Percentiles rank a stretch among this genome's conserved stretches.
Conservation (phyloP, 2,329 filamentous ascomycete species). For the Aspergillus sp. region DNA sequence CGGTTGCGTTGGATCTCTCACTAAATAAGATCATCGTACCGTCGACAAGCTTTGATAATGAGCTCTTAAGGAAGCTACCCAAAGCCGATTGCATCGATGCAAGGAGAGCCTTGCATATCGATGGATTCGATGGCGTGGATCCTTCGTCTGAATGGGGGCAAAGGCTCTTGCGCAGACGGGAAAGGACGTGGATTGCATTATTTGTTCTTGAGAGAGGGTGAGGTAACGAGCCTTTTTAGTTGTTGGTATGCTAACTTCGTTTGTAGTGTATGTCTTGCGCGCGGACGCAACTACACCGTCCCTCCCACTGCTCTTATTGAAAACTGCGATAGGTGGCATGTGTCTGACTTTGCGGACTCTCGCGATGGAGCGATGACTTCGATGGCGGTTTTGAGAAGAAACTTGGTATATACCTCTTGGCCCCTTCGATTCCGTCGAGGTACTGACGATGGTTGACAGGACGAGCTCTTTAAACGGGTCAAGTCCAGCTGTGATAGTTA, state of each 20-base stretch:
- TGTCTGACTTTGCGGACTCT: constrained; percentile 59
- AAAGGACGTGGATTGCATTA: constrained; percentile 68
- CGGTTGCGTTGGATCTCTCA: constrained; percentile 66
- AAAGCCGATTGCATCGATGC: constrained; percentile 68
- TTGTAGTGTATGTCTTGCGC: constrained; percentile 62
- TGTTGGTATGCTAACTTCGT: neutral
- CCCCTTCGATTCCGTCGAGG: neutral
- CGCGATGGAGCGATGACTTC: constrained; percentile 71
- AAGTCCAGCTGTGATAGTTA: constrained; percentile 38
- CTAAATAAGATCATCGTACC: constrained; percentile 67
- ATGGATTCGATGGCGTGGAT: constrained; percentile 65
- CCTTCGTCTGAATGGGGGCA: constrained; percentile 59
- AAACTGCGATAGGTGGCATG: constrained; percentile 68
- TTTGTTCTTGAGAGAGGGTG: constrained; percentile 70
- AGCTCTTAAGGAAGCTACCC: constrained; percentile 51
- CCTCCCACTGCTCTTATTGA: constrained; percentile 65
- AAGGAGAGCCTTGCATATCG: constrained; percentile 62
- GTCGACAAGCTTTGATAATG: constrained; percentile 47
- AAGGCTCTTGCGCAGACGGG: constrained; percentile 61
- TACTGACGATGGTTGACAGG: constrained; percentile 19
- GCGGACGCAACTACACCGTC: constrained; percentile 66
- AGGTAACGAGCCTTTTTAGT: neutral
- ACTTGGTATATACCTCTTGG: constrained; percentile 50
- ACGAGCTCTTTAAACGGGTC: constrained; percentile 30
- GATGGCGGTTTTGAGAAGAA: constrained; percentile 66